Evolutionary conservation across 306 rosid genomes (phyloP).

Genomic region (Cotoneaster glaucophyllus): DNA sequence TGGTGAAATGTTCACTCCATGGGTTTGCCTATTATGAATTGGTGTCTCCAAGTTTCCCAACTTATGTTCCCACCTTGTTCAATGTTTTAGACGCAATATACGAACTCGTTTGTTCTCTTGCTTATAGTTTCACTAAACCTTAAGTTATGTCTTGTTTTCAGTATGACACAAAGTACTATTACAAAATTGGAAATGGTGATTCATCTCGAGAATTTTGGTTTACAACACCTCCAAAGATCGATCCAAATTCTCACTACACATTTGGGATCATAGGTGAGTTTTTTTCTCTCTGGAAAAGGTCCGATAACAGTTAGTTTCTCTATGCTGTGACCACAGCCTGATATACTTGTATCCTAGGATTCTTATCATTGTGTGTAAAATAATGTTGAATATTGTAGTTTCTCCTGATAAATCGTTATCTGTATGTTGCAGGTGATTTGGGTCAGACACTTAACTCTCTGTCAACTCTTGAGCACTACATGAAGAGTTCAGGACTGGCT

Average conservation of each 20-base stretch:
- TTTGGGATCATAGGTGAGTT: slow-evolving; percentile 89
- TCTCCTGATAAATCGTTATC: slow-evolving; percentile 14
- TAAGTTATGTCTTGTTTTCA: slow-evolving; percentile 29
- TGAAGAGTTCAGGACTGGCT: slow-evolving; percentile 75
- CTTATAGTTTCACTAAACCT: not conserved
- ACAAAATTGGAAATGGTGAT: slow-evolving; percentile 74
- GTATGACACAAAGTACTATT: slow-evolving; percentile 75
- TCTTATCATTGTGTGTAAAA: slow-evolving; percentile 8
- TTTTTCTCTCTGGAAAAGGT: slow-evolving; percentile 1
- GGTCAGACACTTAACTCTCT: slow-evolving; percentile 95
- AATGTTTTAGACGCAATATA: not conserved
- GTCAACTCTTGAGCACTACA: slow-evolving; percentile 84
- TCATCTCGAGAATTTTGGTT: slow-evolving; percentile 91
- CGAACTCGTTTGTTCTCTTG: not conserved
- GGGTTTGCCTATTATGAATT: not conserved
- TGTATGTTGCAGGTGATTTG: slow-evolving; percentile 71
- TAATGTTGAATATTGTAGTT: not conserved
- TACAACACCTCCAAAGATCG: slow-evolving; percentile 66
- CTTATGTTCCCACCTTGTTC: not conserved
- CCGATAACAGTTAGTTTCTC: not conserved
- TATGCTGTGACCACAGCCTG: not conserved
- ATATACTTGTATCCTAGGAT: not conserved
- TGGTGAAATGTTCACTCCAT: not conserved
- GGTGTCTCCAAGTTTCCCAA: not conserved
- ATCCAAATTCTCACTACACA: slow-evolving; percentile 66